Evolutionary conservation across 768 basidiomycete species (phyloP), one percentile per base, ranked within the genome.

Genomic region (Pholiota conissans): DNA sequence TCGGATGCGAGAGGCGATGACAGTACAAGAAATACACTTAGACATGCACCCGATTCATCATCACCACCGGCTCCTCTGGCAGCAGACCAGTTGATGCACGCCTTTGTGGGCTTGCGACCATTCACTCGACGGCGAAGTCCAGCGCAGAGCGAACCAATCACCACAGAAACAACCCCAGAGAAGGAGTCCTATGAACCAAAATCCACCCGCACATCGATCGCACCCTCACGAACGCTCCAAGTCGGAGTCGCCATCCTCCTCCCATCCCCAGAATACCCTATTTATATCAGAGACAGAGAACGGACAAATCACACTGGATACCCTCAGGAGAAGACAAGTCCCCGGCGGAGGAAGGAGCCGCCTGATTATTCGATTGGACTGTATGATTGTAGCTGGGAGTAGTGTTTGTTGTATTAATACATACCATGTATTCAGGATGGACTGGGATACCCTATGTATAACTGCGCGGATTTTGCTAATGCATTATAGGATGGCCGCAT

Each of bases 241-340:
- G 68, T 82, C 13, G 72, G 75, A 3, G 73, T 81, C 16, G 61
- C 74, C 13, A 71, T 82, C 46, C 64, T 72, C 7, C 77, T 82
- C 76, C 78, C 81, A 13, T 67, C 61, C 6, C 65, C 61, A 53
- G 53, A 56, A 34, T 52, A 64, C 59, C 66, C 55, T 51, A 29
- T 59, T 24, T 65, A 57, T 58, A 47, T 54, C 26, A 34, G 51
- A 49, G 51, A 49, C 26, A 34, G 51, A 49, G 51, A 49, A 48
- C 56, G 40, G 47, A 61, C 40, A 52, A 42, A 60, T 49, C 55
- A 49, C 30, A 51, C 49, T 16, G 42, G 11, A 22, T 56, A 58
- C 40, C 53, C 46, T 30, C 59, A 62, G 24, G 65, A 51, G 7
- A 20, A 50, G 22, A 32, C 30, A 13, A 48, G 50, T 52, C 11